A percentile compares a stretch with the other conserved stretches of the same genome.
Evolutionary conservation across 2,329 filamentous ascomycete species (phyloP).

Genomic region (Aureobasidium sp.): DNA sequence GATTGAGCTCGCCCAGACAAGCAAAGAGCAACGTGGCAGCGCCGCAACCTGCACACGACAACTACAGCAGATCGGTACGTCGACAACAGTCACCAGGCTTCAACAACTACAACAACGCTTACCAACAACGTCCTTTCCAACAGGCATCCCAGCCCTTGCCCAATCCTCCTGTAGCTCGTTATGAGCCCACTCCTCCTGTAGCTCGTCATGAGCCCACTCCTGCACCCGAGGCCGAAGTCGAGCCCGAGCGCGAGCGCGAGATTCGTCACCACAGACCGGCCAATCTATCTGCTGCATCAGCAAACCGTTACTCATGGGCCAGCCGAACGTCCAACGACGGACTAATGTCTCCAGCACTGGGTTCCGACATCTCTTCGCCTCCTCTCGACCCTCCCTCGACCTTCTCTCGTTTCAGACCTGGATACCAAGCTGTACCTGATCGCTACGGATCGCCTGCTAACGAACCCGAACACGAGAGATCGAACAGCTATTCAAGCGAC

Average conservation of each 20-base stretch:
- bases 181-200: neutral
- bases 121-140: neutral
- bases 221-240: neutral
- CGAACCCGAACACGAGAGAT: conserved; percentile 11
- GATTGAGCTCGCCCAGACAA: conserved; percentile 18
- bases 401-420: conserved; percentile 13
- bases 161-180: neutral
- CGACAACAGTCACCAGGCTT: conserved; percentile 8
- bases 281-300: conserved; percentile 9
- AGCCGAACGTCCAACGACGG: conserved; percentile 25
- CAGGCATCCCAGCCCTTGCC: conserved; percentile 22
- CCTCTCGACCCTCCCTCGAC: conserved; percentile 10
- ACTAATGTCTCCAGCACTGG: conserved; percentile 17
- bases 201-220: no score
- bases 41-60: conserved; percentile 15
- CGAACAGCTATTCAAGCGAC: conserved; percentile 10
- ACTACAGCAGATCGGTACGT: conserved; percentile 19
- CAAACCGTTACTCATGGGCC: conserved; percentile 26
- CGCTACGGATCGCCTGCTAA: conserved; percentile 14
- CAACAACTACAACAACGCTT: neutral
- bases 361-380: conserved; percentile 9
- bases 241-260: neutral
- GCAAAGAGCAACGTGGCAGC: conserved; percentile 16
- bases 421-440: conserved; percentile 14
- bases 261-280: neutral